Evolutionary conservation across 2,329 filamentous ascomycete species (phyloP), one percentile per base, ranked within the genome.

Genomic region (Scedosporium apiospermum): DNA sequence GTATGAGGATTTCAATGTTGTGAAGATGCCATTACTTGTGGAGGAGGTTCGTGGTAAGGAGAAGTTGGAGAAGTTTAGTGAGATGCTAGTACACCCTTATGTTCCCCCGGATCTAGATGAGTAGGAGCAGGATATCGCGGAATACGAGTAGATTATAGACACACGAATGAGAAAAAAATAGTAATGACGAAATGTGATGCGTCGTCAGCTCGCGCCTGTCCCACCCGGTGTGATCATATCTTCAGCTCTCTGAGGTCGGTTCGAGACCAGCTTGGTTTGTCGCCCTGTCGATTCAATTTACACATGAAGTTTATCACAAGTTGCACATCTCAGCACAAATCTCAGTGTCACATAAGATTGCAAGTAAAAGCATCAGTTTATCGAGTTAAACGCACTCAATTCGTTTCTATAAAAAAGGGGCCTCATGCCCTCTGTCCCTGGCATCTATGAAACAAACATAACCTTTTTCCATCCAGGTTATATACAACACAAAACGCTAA

Each of bases 1-100:
- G 64, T 99, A 99, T 74, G 95, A 99, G 75, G 76, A 77, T 65
- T 99, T 99, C 80, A 96, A 99, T 73, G 93, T 99, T 46, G 93
- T 99, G 68, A 93, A 93, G 82, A 98, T 99, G 93, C 95, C 95
- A 44, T 77, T 99, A 71, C 78, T 99, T 64, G 91, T 96, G 1
- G 93, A 99, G 75, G 95, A 99, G 78, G 93, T 99, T 9, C 82
- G 95, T 70, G 95, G 95, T 55, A 96, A 96, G 81, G 93, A 98
- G 72, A 93, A 87, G 76, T 78, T 99, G 68, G 92, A 96, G 77
- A 91, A 85, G 76, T 98, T 95, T 74, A 92, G 89, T 72, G 86
- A 92, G 71, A 91, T 95, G 89, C 80, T 95, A 65, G 82, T 93
- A 66, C 83, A 83, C 66, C 90, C 89, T 0, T 93, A 88, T 70